Evolutionary conservation across 805 yeast species (phyloP).

Genomic region (Phaffomyces thermotolerans): DNA sequence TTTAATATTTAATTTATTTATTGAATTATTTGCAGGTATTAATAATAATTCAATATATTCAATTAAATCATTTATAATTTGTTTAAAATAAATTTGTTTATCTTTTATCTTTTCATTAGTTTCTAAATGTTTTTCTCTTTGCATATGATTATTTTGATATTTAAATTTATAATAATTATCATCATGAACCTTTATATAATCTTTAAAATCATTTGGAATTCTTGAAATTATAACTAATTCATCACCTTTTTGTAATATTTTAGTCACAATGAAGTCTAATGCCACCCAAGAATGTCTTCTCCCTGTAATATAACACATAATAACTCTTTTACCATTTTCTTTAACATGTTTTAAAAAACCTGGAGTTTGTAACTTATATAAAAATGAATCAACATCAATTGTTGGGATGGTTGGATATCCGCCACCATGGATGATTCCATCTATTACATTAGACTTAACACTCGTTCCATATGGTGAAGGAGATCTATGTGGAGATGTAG

Average conservation of each 20-base stretch:
- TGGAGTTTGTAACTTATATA: slow-evolving; percentile 3
- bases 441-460: neutral
- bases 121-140: slow-evolving; percentile 4
- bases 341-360: slow-evolving; percentile 1
- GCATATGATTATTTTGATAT: neutral
- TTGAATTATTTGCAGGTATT: slow-evolving; percentile 31
- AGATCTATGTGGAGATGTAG: slow-evolving; percentile 2
- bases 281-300: slow-evolving; percentile 60
- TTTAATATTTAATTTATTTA: slow-evolving; percentile 20
- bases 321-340: slow-evolving; percentile 33
- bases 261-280: slow-evolving; percentile 57
- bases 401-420: slow-evolving; percentile 20
- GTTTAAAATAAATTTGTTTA: slow-evolving; percentile 24
- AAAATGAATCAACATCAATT: slow-evolving; percentile 11
- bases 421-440: slow-evolving; percentile 15
- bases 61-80: slow-evolving; percentile 33
- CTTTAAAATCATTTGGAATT: slow-evolving; percentile 23
- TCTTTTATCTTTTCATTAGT: slow-evolving; percentile 3
- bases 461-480: slow-evolving; percentile 8
- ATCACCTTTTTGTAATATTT: slow-evolving; percentile 57
- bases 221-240: slow-evolving; percentile 56
- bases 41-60: slow-evolving; percentile 41
- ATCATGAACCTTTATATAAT: slow-evolving; percentile 3
- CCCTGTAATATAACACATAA: slow-evolving; percentile 47
- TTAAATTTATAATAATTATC: neutral